A percentile compares a stretch with the other conserved stretches of the same genome.
Evolutionary conservation across 208 protist species (phyloP).

Genomic region (Naegleria gruberi): DNA sequence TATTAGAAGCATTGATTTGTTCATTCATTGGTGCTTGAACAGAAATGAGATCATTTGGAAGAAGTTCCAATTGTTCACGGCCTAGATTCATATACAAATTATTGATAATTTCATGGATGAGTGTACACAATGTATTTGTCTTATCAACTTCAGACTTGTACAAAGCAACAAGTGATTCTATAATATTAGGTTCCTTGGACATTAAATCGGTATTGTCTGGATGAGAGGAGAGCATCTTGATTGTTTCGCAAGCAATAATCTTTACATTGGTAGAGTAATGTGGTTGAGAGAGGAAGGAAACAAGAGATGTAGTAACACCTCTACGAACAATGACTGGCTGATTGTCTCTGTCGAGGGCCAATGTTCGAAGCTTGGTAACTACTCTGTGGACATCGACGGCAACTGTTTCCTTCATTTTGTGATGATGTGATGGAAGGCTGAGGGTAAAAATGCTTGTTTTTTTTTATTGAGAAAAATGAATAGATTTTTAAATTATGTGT

Average conservation of each 20-base stretch:
- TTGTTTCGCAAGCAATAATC: background rate
- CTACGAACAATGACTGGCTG: background rate
- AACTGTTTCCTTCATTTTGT: background rate
- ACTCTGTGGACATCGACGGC: background rate
- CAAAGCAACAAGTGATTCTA: background rate
- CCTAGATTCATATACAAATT: background rate
- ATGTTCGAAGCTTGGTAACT: background rate
- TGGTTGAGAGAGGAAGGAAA: background rate
- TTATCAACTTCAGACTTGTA: background rate
- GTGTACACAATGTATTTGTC: background rate
- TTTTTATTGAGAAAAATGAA: no score
- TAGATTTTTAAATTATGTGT: no score
- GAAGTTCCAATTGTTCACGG: background rate
- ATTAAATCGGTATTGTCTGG: background rate
- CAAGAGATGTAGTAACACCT: background rate
- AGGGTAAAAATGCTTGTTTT: no score
- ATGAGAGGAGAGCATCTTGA: background rate
- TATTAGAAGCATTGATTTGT: background rate
- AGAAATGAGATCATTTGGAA: background rate
- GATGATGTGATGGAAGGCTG: no score
- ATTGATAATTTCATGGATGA: background rate
- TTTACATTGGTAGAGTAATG: background rate
- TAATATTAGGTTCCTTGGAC: background rate
- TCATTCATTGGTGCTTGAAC: background rate
- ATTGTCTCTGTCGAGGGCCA: background rate